Conservation (phyloP, 2,329 filamentous ascomycete genomes). For the Kalaharituber pfeilii region DNA sequence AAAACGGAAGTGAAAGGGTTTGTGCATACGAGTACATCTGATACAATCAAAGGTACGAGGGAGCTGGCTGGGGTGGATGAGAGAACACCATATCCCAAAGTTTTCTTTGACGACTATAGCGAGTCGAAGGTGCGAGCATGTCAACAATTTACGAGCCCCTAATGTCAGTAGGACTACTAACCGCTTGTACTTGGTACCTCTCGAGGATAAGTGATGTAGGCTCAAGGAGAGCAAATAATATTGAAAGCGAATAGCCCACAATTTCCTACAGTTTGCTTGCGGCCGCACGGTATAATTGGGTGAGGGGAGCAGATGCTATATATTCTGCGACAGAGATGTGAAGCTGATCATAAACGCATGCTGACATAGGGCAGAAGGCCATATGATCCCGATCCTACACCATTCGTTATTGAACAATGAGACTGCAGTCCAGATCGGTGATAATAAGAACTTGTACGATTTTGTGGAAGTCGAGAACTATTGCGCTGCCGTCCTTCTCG, state of each 20-base stretch:
- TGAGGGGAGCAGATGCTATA: background rate
- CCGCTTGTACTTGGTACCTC: no score
- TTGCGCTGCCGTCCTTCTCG: background rate
- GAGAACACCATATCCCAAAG: background rate
- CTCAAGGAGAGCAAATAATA: background rate
- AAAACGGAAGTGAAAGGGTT: background rate
- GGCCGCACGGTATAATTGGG: background rate
- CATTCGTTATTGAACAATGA: background rate
- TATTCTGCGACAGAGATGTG: background rate
- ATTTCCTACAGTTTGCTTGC: background rate
- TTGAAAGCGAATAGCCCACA: background rate
- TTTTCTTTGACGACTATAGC: background rate
- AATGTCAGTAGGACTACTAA: no score
- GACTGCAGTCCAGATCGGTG: background rate
- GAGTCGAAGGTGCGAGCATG: background rate
- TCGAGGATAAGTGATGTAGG: no score
- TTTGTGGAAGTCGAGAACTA: background rate
- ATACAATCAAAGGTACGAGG: background rate
- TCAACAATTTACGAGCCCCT: background rate
- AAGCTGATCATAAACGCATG: background rate
- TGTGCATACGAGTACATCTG: background rate
- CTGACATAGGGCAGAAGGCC: background rate
- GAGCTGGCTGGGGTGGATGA: background rate
- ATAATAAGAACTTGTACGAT: background rate
- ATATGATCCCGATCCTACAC: background rate